A percentile compares a stretch with the other conserved stretches of the same genome.
Evolutionary conservation across 345 rosid genomes (phyloP).

Genomic region (Carallia brachiata): DNA sequence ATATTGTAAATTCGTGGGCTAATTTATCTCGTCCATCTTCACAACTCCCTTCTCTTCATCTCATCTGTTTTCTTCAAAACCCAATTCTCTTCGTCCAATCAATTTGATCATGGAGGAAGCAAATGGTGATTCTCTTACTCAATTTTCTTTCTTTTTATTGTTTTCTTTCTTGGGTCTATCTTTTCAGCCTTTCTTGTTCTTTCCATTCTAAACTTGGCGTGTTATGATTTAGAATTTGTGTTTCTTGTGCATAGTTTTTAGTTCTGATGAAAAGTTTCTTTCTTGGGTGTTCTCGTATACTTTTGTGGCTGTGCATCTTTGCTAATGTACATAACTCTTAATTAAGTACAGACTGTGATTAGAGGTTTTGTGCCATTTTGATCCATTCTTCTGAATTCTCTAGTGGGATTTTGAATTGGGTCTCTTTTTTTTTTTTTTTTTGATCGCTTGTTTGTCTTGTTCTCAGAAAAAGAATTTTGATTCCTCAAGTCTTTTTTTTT

Average conservation of each 20-base stretch:
- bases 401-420: neutral
- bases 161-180: neutral
- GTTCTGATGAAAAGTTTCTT: too few species aligned
- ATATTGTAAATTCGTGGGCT: constrained; percentile 10
- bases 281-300: too few species aligned
- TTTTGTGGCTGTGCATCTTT: too few species aligned
- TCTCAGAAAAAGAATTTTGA: too few species aligned
- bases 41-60: too few species aligned
- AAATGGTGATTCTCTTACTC: neutral
- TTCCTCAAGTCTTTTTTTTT: too few species aligned
- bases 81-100: neutral
- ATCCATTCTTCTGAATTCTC: neutral
- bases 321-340: too few species aligned
- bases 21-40: neutral
- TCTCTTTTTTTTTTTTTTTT: neutral
- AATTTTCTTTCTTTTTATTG: neutral
- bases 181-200: neutral
- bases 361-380: neutral
- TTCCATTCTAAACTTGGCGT: neutral
- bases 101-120: constrained; percentile 18
- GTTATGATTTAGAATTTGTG: neutral
- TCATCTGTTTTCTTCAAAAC: neutral
- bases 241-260: neutral
- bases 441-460: too few species aligned
- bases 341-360: too few species aligned